These are phyloP conservation scores for Coleophoma eucalyptorum DNA, from an alignment of 2,329 filamentous ascomycete species.

Conservation along the genomic window DNA sequence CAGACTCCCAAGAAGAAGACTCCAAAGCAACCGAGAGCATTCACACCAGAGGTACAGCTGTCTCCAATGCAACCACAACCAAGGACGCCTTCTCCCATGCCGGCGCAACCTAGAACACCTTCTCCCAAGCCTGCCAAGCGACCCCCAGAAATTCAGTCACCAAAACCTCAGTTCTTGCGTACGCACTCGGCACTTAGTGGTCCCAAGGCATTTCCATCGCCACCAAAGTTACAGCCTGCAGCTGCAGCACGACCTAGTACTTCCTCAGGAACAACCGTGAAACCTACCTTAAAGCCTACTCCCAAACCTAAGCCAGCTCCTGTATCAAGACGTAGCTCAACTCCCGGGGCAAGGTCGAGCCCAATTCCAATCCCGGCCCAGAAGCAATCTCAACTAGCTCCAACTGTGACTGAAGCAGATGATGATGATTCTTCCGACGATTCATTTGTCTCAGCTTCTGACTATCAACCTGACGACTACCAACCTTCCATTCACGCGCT, in stretches of 20 bases:
- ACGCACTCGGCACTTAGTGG: not conserved
- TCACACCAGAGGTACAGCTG: conserved; percentile 5
- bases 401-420: conserved; percentile 6
- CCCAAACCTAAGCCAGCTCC: conserved; percentile 6
- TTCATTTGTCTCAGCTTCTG: conserved; percentile 28
- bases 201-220: not conserved
- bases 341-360: conserved; percentile 7
- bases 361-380: conserved; percentile 14
- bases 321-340: conserved; percentile 4
- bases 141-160: conserved; percentile 9
- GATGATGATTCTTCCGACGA: conserved; percentile 24
- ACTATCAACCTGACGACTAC: conserved; percentile 3
- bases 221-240: not conserved
- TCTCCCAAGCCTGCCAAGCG: conserved; percentile 3
- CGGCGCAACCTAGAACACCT: conserved; percentile 3
- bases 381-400: not conserved
- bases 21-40: conserved; percentile 22
- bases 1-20: conserved; percentile 12
- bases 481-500: conserved; percentile 9
- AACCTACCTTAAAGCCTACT: conserved; percentile 1
- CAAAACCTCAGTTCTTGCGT: conserved; percentile 3
- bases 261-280: not conserved
- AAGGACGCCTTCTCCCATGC: conserved; percentile 4
- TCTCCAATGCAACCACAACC: not conserved
- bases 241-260: not conserved